These are phyloP conservation scores for Rhodomyrtus tomentosa DNA, from an alignment of 345 rosid genomes.

Conservation along the genomic window DNA sequence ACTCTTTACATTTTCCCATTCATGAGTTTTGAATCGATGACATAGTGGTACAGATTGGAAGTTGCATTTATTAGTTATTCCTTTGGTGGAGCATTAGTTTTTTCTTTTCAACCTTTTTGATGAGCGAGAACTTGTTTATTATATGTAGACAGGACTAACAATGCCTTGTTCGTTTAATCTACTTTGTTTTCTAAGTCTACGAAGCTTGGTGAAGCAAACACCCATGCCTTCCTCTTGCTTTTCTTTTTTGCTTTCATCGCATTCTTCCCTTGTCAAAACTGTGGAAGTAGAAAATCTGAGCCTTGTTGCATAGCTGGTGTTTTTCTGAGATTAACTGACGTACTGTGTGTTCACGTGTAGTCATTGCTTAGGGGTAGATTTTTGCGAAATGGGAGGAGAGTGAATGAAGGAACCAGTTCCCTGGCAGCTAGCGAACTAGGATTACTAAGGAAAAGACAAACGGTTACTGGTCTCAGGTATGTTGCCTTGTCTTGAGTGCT, in stretches of 20 bases:
- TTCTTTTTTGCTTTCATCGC: background rate
- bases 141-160: background rate
- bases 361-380: constrained; percentile 88
- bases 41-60: background rate
- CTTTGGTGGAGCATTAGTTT: background rate
- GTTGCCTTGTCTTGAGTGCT: background rate
- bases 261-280: background rate
- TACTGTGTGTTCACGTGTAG: constrained; percentile 23
- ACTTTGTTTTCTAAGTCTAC: background rate
- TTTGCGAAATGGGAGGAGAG: constrained; percentile 63
- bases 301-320: background rate
- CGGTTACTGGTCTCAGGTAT: constrained; percentile 93
- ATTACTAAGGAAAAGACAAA: constrained; percentile 72
- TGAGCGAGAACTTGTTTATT: background rate
- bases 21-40: background rate
- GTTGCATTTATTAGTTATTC: background rate
- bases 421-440: constrained; percentile 82
- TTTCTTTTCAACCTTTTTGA: background rate
- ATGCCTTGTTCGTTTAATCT: background rate
- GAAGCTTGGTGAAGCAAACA: background rate
- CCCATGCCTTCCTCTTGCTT: background rate
- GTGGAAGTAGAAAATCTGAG: background rate
- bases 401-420: constrained; percentile 42
- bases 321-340: background rate
- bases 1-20: background rate